Conservation (phyloP, 495 filamentous ascomycete species). For the Penicillium soppii region DNA sequence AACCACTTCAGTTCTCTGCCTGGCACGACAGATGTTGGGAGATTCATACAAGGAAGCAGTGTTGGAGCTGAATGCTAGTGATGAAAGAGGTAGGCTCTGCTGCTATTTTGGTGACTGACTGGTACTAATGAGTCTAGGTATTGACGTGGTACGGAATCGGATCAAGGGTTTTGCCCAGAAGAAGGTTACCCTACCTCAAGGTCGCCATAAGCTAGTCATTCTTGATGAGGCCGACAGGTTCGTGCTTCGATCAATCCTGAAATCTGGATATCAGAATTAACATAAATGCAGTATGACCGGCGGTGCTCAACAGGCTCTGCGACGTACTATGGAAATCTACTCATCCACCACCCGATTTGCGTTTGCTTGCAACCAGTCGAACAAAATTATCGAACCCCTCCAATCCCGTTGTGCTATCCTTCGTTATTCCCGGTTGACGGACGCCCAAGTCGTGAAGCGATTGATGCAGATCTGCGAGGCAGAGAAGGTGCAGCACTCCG, state of each 20-base stretch:
- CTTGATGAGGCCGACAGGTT: conserved; percentile 93
- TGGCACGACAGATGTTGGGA: conserved; percentile 88
- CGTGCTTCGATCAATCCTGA: conserved; percentile 1
- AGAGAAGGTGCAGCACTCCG: conserved; percentile 81
- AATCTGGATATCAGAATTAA: background rate
- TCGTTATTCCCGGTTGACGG: conserved; percentile 87
- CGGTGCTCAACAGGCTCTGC: conserved; percentile 92
- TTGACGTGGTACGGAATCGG: conserved; percentile 96
- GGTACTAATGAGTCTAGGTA: conserved; percentile 51
- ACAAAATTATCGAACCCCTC: conserved; percentile 98
- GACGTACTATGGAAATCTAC: conserved; percentile 99
- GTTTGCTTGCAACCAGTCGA: conserved; percentile 97
- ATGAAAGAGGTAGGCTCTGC: conserved; percentile 71
- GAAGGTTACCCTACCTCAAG: conserved; percentile 91
- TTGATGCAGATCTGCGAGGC: conserved; percentile 89
- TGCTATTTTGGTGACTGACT: background rate
- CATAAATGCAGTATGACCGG: conserved; percentile 71
- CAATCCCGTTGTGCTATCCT: conserved; percentile 97
- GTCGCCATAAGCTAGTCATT: conserved; percentile 94
- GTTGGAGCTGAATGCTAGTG: conserved; percentile 91
- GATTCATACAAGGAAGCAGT: conserved; percentile 98
- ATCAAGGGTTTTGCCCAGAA: conserved; percentile 99
- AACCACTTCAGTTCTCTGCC: conserved; percentile 92
- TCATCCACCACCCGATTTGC: conserved; percentile 94
- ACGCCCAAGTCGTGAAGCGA: conserved; percentile 86